Conservation (phyloP, 1,284 basidiomycete species). For the Schizophyllum commune region DNA sequence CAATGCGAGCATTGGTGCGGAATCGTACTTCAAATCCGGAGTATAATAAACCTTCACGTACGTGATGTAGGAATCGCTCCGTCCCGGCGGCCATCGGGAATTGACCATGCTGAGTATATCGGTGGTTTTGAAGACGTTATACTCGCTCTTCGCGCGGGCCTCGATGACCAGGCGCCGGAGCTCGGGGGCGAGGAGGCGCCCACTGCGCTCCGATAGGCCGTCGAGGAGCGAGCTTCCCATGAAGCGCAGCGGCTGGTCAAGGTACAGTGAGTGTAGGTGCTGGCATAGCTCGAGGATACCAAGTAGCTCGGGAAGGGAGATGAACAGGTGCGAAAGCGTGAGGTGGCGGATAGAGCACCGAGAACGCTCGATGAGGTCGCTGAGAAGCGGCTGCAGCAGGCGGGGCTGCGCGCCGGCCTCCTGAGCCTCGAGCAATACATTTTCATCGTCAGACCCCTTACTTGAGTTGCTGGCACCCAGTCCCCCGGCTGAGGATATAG, state of each 20-base stretch:
- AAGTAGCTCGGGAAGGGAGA: background rate
- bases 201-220: background rate
- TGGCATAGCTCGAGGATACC: background rate
- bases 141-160: background rate
- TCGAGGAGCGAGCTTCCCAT: background rate
- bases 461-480: background rate
- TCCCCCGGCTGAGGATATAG: background rate
- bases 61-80: background rate
- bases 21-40: background rate
- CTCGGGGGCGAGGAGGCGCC: background rate
- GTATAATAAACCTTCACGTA: background rate
- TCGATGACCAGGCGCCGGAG: background rate
- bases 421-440: too few species aligned
- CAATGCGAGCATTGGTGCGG: too few species aligned
- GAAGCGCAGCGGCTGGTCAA: background rate
- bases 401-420: too few species aligned
- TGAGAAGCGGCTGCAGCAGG: background rate
- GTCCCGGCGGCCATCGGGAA: background rate
- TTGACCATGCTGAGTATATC: background rate
- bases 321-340: background rate
- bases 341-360: background rate
- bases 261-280: background rate
- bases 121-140: background rate
- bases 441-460: background rate
- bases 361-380: background rate